Base-by-base conservation (phyloP, 305 asterid species). In the Fraxinus paxiana region DNA sequence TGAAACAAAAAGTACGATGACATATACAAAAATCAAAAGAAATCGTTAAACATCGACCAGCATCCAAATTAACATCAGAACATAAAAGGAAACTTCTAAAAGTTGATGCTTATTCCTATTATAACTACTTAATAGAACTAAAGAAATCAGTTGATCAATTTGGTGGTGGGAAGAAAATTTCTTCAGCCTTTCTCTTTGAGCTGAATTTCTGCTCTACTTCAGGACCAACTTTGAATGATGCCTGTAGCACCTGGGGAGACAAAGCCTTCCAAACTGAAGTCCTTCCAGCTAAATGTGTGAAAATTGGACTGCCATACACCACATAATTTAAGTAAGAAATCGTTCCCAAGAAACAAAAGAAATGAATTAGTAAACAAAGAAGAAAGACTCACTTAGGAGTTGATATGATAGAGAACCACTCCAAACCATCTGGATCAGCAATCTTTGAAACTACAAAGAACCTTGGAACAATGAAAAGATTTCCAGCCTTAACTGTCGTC, bases 371-470 rank as follows among this genome's bases (percentile, higher is more conserved):
- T 34, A 34, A 34, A 34, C 38, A 34, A 6, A 34, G 38, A 34
- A 34, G 38, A 13, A 30, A 5, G 2, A 65, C 90, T 59, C 81
- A 88, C 91, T 88, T 81, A 10, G 92, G 92, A 30, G 90, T 89
- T 22, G 87, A 81, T 82, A 89, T 88, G 48, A 87, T 89, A 15
- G 92, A 89, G 89, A 89, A 89, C 92, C 92, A 89, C 59, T 86
- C 90, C 85, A 89, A 4, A 67, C 92, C 92, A 75, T 87, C 93
- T 6, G 90, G 79, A 71, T 86, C 90, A 0, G 90, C 85, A 56
- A 91, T 92, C 93, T 92, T 93, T 0, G 97, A 90, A 7, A 93
- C 97, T 0, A 89, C 96, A 28, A 84, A 93, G 82, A 93, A 93
- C 86, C 94, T 88, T 0, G 97, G 97, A 54, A 93, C 97, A 34